These are phyloP conservation scores for Durusdinium trenchii DNA, from an alignment of 73 alveolate genomes.

Conservation along the genomic window DNA sequence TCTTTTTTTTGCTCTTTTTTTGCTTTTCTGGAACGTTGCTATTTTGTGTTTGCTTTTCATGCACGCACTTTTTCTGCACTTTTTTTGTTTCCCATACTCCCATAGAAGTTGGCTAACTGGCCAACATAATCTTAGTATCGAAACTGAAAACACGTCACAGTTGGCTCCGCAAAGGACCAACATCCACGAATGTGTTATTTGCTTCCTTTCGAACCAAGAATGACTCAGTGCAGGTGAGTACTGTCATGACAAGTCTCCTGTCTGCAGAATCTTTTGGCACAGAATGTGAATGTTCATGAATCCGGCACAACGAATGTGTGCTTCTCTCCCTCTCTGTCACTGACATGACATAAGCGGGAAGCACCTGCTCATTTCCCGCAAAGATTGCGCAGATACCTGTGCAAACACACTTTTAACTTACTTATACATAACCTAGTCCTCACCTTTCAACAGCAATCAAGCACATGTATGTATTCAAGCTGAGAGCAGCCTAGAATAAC, in stretches of 20 bases:
- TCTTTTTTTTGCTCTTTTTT: too few relatives aligned
- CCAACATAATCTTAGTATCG: too few relatives aligned
- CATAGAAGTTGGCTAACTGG: too few relatives aligned
- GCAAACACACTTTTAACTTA: too few relatives aligned
- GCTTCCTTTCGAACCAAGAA: neutral
- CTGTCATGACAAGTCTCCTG: neutral
- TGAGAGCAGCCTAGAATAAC: neutral
- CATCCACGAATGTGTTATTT: neutral
- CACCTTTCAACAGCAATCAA: neutral
- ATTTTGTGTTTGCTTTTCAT: too few relatives aligned
- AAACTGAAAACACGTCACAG: too few relatives aligned
- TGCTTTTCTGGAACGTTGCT: too few relatives aligned
- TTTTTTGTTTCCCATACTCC: too few relatives aligned
- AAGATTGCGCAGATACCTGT: conserved; percentile 18
- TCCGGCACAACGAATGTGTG: neutral
- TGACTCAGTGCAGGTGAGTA: neutral
- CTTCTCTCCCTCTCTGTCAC: neutral
- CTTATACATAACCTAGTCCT: neutral
- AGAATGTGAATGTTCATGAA: neutral
- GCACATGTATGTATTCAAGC: neutral
- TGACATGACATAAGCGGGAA: too few relatives aligned
- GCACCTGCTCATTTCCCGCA: conserved; percentile 33
- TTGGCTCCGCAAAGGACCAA: too few relatives aligned
- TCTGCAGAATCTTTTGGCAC: neutral
- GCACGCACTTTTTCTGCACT: too few relatives aligned